Evolutionary conservation across 2,329 filamentous ascomycete species (phyloP).

Genomic region (Iodosphaeria phyllophila): DNA sequence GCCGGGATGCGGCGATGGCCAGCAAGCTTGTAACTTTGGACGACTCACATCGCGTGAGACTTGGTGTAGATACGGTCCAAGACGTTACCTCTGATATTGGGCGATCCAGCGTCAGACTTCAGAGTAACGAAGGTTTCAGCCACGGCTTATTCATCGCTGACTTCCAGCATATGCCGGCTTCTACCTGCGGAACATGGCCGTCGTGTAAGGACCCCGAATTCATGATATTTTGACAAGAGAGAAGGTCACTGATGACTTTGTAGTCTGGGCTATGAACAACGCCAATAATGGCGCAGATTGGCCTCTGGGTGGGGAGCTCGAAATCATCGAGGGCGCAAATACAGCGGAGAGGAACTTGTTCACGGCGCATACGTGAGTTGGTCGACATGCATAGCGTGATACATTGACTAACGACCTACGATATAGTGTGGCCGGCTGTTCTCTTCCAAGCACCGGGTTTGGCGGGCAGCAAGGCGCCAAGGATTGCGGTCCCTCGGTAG

Average conservation of each 20-base stretch:
- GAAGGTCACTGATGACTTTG: constrained; percentile 4
- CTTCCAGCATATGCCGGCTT: constrained; percentile 53
- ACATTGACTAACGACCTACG: constrained; percentile 1
- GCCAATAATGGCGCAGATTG: constrained; percentile 26
- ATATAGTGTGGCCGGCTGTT: constrained; percentile 8
- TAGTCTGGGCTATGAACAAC: constrained; percentile 29
- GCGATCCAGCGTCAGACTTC: constrained; percentile 44
- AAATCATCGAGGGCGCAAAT: constrained; percentile 56
- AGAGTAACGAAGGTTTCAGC: constrained; percentile 43
- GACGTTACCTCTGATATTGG: constrained; percentile 18
- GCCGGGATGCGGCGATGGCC: constrained; percentile 17
- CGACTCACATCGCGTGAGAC: constrained; percentile 20
- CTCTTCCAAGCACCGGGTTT: constrained; percentile 8
- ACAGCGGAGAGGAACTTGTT: constrained; percentile 37
- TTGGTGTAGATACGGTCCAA: constrained; percentile 24
- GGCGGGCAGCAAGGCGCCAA: constrained; percentile 7
- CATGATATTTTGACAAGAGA: background rate
- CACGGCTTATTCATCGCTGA: constrained; percentile 55
- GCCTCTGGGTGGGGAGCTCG: constrained; percentile 46
- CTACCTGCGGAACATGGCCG: constrained; percentile 55
- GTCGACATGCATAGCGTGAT: background rate
- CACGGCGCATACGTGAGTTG: constrained; percentile 36
- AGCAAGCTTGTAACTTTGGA: constrained; percentile 23
- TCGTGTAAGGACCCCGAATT: constrained; percentile 29
- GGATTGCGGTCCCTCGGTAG: constrained; percentile 11